Evolutionary conservation across 176 grass and related monocot species (phyloP), one percentile per base, ranked within the genome.

Genomic region (Carex myosuroides): DNA sequence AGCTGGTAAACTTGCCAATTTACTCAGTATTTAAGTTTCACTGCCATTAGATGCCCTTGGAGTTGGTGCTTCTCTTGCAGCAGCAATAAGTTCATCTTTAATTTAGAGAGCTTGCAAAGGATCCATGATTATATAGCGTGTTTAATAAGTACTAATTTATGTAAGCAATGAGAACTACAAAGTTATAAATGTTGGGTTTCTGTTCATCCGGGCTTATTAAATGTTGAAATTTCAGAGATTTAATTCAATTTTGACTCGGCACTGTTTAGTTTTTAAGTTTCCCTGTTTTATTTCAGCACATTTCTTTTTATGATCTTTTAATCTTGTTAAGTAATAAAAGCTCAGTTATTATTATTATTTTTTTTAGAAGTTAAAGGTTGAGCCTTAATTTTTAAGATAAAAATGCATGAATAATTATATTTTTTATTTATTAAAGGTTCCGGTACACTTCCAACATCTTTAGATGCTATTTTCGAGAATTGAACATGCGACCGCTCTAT

Each of bases 41-140:
- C 48, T 78, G 73, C 24, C 73, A 78, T 56, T 26, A 56, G 73
- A 78, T 78, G 73, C 52, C 9, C 52, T 78, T 32, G 73, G 73
- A 78, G 73, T 78, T 57, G 73, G 73, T 78, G 73, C 24, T 78
- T 32, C 48, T 76, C 73, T 78, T 17, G 13, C 20, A 62, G 57
- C 57, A 54, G 52, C 73, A 78, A 56, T 78, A 78, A 78, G 72
- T 76, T 53, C 46, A 17, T 55, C 12, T 76, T 76, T 78, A 33
- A 78, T 57, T 78, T 57, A 32, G 52, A 54, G 6, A 55, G 14
- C n/a, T 54, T 56, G 72, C 70, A 16, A 56, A 32, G 22, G 13
- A 24, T 48, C 5, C 16, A 6, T 0, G 3, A 74, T 52, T 24
- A 74, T 39, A 39, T 39, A 39, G 37, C 4, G 4, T 3, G 20